Evolutionary conservation across 176 grass and related monocot genomes (phyloP).

Genomic region (Miscanthus lutarioriparius): DNA sequence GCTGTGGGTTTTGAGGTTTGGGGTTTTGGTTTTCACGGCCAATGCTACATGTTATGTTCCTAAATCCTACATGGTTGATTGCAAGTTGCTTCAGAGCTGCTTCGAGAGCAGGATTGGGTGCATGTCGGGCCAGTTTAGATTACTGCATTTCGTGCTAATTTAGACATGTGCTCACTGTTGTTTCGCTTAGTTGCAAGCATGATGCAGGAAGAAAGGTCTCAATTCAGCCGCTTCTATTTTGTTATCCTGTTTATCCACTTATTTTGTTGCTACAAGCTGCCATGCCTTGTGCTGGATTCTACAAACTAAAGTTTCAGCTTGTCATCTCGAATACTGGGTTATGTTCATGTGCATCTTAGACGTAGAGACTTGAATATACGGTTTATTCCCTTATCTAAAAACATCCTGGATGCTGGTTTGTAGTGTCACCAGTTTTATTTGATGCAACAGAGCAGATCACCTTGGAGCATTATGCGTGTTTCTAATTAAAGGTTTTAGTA

Average conservation of each 20-base stretch:
- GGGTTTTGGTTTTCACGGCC: neutral
- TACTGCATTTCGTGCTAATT: neutral
- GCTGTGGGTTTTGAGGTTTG: neutral
- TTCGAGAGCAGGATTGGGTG: neutral
- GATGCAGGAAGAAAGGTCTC: neutral
- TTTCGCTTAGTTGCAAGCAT: neutral
- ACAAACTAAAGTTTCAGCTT: slow-evolving; percentile 3
- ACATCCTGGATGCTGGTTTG: neutral
- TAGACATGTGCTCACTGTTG: slow-evolving; percentile 16
- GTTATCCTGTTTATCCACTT: neutral
- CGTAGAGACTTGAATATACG: neutral
- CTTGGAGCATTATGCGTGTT: slow-evolving; percentile 1
- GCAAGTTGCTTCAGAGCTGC: neutral
- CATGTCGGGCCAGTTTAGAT: slow-evolving; percentile 1
- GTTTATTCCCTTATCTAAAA: neutral
- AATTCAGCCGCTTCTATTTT: slow-evolving; percentile 1
- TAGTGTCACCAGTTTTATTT: slow-evolving; percentile 19
- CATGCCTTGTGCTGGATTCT: slow-evolving; percentile 20
- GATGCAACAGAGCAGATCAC: neutral
- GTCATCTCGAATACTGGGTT: neutral
- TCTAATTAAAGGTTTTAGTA: neutral
- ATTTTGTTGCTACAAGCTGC: neutral
- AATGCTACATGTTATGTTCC: neutral
- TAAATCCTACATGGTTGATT: slow-evolving; percentile 2
- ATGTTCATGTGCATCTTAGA: neutral